Conservation (phyloP, 1,284 basidiomycete genomes). For the Golubevia pallescens region DNA sequence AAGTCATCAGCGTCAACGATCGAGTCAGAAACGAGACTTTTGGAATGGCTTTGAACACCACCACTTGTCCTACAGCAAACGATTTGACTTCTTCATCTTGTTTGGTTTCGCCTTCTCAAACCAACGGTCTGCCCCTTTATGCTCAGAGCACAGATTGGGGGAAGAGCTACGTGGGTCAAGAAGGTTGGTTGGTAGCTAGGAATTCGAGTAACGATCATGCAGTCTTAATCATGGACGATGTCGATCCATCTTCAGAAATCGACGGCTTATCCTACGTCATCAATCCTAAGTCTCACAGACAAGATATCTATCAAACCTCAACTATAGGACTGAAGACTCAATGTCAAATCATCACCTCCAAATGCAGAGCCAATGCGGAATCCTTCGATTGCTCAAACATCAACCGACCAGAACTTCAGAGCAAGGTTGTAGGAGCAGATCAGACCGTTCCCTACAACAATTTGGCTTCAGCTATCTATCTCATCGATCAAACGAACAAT, state of each 20-base stretch:
- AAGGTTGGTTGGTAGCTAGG: constrained; percentile 13
- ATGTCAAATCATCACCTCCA: constrained; percentile 12
- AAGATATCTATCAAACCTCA: constrained; percentile 2
- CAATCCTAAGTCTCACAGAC: not conserved
- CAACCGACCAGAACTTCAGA: constrained; percentile 7
- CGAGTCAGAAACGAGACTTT: not conserved
- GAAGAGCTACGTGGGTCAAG: constrained; percentile 3
- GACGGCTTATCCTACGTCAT: constrained; percentile 1
- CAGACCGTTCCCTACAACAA: constrained; percentile 2
- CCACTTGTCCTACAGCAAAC: constrained; percentile 2
- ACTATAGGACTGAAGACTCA: constrained; percentile 8
- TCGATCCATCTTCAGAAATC: not conserved
- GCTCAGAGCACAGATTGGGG: not conserved
- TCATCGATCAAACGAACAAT: not conserved
- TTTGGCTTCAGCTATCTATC: constrained; percentile 1
- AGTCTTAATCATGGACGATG: not conserved
- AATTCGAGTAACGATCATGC: constrained; percentile 6
- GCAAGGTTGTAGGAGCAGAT: not conserved
- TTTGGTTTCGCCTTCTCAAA: constrained; percentile 2
- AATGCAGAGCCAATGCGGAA: not conserved
- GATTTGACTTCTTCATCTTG: not conserved
- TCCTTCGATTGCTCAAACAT: constrained; percentile 14
- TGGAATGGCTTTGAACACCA: constrained; percentile 12
- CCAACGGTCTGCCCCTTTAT: not conserved
- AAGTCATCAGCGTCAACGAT: constrained; percentile 13